These are phyloP conservation scores for Neurospora cerealis DNA, from an alignment of 495 filamentous ascomycete species.

Conservation along the genomic window DNA sequence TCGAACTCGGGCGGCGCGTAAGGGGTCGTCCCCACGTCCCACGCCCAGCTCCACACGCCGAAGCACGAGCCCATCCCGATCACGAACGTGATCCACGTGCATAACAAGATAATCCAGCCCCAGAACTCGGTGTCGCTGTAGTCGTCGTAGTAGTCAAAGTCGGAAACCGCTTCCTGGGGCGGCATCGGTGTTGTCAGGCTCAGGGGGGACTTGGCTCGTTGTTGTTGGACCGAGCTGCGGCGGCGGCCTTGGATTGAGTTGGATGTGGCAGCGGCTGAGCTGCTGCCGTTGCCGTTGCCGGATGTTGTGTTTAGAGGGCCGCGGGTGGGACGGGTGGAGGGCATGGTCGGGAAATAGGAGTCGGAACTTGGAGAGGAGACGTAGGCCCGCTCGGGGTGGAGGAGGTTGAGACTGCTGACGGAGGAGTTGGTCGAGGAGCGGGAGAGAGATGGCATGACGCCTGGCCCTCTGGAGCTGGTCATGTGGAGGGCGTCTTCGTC, in stretches of 20 bases:
- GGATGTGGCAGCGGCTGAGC: neutral
- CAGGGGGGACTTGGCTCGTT: conserved; percentile 52
- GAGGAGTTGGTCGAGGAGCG: conserved; percentile 15
- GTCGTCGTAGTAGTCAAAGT: conserved; percentile 48
- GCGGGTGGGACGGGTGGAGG: neutral
- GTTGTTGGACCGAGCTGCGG: conserved; percentile 37
- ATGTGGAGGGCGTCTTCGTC: conserved; percentile 66
- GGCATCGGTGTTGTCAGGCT: conserved; percentile 33
- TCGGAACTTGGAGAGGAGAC: conserved; percentile 48
- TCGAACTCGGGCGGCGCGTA: conserved; percentile 88
- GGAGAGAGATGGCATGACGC: conserved; percentile 8
- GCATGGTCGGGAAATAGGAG: conserved; percentile 49
- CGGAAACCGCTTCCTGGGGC: conserved; percentile 24
- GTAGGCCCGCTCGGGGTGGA: conserved; percentile 33
- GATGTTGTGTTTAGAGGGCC: neutral
- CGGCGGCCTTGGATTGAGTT: conserved; percentile 29
- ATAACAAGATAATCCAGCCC: conserved; percentile 84
- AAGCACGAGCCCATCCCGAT: conserved; percentile 91
- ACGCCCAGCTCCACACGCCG: conserved; percentile 99
- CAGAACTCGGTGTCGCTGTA: conserved; percentile 92
- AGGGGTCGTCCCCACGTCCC: conserved; percentile 95
- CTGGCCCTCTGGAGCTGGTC: conserved; percentile 24
- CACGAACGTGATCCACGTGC: conserved; percentile 92
- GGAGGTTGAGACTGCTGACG: conserved; percentile 24
- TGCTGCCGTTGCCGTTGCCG: neutral